Base-by-base conservation (phyloP, 2,329 filamentous ascomycete genomes). In the Cladosporium sp. region DNA sequence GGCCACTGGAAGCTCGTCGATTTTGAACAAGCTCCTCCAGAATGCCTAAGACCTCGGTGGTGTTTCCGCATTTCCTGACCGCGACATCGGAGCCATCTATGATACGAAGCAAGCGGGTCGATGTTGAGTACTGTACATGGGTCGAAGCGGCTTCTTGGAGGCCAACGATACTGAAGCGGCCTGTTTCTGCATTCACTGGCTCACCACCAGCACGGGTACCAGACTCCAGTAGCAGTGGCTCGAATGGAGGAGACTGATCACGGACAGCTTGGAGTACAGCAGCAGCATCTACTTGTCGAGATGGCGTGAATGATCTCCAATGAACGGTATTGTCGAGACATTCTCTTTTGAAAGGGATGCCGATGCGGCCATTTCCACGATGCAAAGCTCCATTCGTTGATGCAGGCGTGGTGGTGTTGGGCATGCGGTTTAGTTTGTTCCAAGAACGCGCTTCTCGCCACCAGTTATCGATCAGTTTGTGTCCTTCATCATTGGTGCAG, bases 151-250 rank as follows among this genome's bases (percentile, higher is more conserved):
- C 33, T 1, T 89, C 83, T 11, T 88, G 83, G 0, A 92, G 78
- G 0, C 88, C 91, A 62, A 96, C 84, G 69, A 96, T 91, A 73
- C 89, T 93, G 74, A 87, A 91, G 56, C 87, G 81, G 2, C 90
- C 90, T 2, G 83, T 83, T 35, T 82, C 80, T 1, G 78, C 73
- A 16, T 79, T 77, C 57, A 81, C 73, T 1, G 80, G 80, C 49
- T 71, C 29, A 8, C 71, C 60, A 4, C 74, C 73, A 16, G 78
- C 75, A 21, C 79, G 82, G 63, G 76, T 72, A 29, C 79, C 80
- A 46, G 84, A 86, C 69, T 86, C 80, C 3, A 83, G 73, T 18
- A 83, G 70, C 21, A 82, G 74, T 29, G 57, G 55, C 16, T 82
- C 77, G n/a, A 69, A 69, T 7, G 71, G 69, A 14, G 73, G 68